phyloP scores from a whole-genome alignment of 208 protist species.

The Wallacemonas sp. region DNA sequence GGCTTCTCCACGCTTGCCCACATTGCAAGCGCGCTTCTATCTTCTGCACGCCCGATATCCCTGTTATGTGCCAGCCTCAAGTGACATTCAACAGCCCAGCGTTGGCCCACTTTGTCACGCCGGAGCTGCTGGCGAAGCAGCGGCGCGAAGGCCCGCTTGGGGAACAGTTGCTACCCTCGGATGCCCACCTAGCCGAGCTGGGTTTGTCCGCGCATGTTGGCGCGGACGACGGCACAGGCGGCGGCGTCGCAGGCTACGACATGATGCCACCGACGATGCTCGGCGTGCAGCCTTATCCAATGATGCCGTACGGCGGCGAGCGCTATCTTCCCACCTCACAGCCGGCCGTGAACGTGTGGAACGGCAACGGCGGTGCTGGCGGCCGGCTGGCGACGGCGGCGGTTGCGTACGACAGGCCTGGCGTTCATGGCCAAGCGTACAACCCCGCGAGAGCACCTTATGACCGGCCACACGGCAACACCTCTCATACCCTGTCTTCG shows the following conservation, averaged over 20 bases:
- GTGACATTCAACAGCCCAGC: constrained; percentile 34
- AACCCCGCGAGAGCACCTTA: no score
- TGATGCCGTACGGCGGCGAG: no score
- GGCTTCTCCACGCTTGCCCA: constrained; percentile 34
- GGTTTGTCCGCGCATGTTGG: background rate
- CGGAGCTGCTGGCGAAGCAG: constrained; percentile 12
- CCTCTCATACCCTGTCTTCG: no score
- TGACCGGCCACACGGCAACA: no score
- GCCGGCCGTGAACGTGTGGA: no score
- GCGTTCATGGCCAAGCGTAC: no score
- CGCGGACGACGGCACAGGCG: background rate
- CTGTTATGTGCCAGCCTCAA: constrained; percentile 63
- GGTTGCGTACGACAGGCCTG: no score
- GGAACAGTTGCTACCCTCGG: constrained; percentile 30
- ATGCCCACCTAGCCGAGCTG: background rate
- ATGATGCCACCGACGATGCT: no score
- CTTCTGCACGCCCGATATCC: constrained; percentile 58
- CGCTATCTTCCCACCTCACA: no score
- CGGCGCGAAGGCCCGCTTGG: constrained; percentile 23
- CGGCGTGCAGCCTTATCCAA: no score
- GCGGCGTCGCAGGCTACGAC: constrained; percentile 6
- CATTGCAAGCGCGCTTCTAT: constrained; percentile 46
- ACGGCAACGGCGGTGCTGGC: no score
- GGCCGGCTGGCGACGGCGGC: no score
- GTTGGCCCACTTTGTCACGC: constrained; percentile 10